Base-by-base conservation (phyloP, 2,329 filamentous ascomycete species). In the Volutella citrinella region DNA sequence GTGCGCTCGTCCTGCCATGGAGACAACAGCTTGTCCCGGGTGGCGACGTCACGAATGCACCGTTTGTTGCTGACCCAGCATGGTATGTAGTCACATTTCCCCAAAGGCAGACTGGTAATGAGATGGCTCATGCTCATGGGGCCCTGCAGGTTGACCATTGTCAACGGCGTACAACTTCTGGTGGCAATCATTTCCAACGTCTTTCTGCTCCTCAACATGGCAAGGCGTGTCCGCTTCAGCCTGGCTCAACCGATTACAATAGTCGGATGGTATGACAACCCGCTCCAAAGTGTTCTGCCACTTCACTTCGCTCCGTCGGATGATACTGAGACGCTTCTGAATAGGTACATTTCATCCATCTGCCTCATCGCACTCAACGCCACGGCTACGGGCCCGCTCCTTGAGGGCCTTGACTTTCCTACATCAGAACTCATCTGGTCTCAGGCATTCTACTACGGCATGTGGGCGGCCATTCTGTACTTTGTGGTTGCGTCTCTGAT, bases 181-280 rank as follows among this genome's bases (percentile, higher is more conserved):
- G 76, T 87, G 40, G 90, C 89, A 12, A 66, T 95, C 19, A 59
- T 82, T 2, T 86, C 89, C 7, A 96, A 96, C 50, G 44, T 87
- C 2, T 89, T 88, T 42, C 72, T 96, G 3, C 71, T 96, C 1
- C 76, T 93, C 47, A 95, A 95, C 62, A 95, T 96, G 73, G 86
- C 88, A 0, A 76, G 79, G 36, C 73, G 81, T 6, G 74, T 95
- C 7, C 78, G 87, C 31, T 95, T 95, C 56, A 81, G 82, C 13
- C 70, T 95, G 23, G 87, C 89, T 2, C 76, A 95, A 40, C 89
- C 90, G 1, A 70, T 87, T 15, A 94, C 88, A 1, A 95, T 96
- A 39, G 59, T 84, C 7, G 76, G 87, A 39, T 96, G 90, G 88
- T 78, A 73, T 55, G 65, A 15, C 50, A 16, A 14, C 9, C 19